Base-by-base conservation (phyloP, 2,329 filamentous ascomycete species). In the Xylariaceae sp. region DNA sequence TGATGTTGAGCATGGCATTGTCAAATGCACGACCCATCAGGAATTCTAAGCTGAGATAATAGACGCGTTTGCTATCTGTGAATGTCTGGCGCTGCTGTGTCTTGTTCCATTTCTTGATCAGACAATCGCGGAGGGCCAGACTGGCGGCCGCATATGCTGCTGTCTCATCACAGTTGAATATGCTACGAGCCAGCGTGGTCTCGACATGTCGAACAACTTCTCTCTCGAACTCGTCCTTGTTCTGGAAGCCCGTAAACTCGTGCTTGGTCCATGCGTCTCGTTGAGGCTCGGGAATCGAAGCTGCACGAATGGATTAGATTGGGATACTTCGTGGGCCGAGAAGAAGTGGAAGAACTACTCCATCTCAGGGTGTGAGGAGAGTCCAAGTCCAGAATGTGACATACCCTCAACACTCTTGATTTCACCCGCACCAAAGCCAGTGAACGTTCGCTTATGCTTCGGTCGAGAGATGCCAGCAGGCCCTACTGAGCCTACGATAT, bases 1-100 rank as follows among this genome's bases (percentile, higher is more conserved):
- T 89, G 48, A 96, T 83, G 68, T 99, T 99, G 58, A 99, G 81
- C 89, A 99, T 96, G 56, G 94, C 92, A 81, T 99, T 99, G 76
- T 99, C 94, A 56, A 99, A 75, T 42, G 94, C 88, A 66, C 94
- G 81, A 39, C 94, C 94, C 94, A 99, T 99, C 63, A 99, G 75
- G 64, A 99, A 99, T 72, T 99, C 94, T 51, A 99, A 82, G 59
- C 91, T 96, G 53, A 99, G 81, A 68, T 99, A 99, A 75, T 99
- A 99, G 60, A 99, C 82, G 54, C 94, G 84, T 80, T 99, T 99
- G 71, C 83, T 84, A 67, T 97, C 94, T 49, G 81, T 78, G 63
- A 88, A 90, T 0, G 92, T 96, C 72, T 99, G 94, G 53, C 86
- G 86, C 75, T 99, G 94, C 75, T 99, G 94, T 42, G 94, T 99